Evolutionary conservation across 306 rosid genomes (phyloP), one percentile per base, ranked within the genome.

Genomic region (Quercus wislizeni): DNA sequence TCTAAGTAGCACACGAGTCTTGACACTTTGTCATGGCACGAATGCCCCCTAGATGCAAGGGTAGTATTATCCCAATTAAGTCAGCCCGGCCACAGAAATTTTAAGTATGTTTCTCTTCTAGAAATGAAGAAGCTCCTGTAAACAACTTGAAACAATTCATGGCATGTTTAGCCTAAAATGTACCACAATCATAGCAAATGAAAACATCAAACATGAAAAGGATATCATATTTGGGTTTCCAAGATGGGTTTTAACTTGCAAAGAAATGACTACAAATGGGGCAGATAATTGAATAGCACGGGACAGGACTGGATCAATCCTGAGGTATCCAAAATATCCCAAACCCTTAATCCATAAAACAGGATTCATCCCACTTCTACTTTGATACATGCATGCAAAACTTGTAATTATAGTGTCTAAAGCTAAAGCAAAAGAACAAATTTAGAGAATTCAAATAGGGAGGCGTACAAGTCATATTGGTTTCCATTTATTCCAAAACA

Each of bases 401-500:
- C n/a, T 35, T 35, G 4, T 33, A 30, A 67, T 12, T 38, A 15
- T n/a, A 35, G 72, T 68, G 72, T 33, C 72, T n/a, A 77, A 14
- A 71, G 46, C 12, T 41, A 41, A 41, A 41, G 3, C 25, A 27
- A 56, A 61, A 55, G 28, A 21, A 30, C 1, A n/a, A 51, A 17
- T 38, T 55, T 5, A 14, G 46, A 19, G 19, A 35, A 57, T 58
- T 71, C 12, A 4, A 13, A 21, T 55, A 62, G 52, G 65, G 64
- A 49, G 14, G 38, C 72, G 0, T 68, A 35, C 52, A 33, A 18
- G 38, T 68, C 1, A 2, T 3, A 68, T 33, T 46, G 41, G 72
- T 3, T 28, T 72, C 5, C 68, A 35, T 74, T 92, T 88, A 94
- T 80, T 94, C 97, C 77, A 94, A 77, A 74, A 92, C 85, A 80